Evolutionary conservation across 164 flowering plant species (phyloP), one percentile per base, ranked within the genome.

Genomic region (Umbellularia californica): DNA sequence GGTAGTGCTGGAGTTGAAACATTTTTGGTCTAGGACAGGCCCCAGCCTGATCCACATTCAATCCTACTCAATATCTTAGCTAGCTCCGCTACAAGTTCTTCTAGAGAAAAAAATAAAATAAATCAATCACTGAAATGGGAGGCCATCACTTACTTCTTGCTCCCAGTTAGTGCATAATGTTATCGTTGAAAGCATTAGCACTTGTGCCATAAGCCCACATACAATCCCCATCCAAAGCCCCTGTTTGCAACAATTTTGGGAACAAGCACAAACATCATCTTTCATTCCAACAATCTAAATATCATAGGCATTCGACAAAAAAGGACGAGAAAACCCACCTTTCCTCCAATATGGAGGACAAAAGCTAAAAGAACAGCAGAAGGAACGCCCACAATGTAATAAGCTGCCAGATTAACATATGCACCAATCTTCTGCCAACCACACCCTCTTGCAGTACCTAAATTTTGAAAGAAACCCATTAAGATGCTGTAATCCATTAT

Each of bases 211-310:
- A 28, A 90, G 84, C 2, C 86, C 97, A 68, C 90, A 87, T 66
- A 89, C 82, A 71, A 87, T 81, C 74, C 97, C 95, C 50, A 85
- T 30, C 92, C 94, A 89, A 0, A 92, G 88, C 55, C 97, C 97
- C 94, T 92, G 67, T 41, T 41, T 41, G 10, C 47, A 41, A 41
- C 47, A 41, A 41, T 41, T 41, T 41, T 17, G 19, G 22, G 6
- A 33, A 41, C 20, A 73, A 72, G 74, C 55, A 14, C 17, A 20
- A 71, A 58, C 10, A 71, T 14, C 65, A 58, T 20, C 13, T n/a
- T 11, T 27, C 1, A 52, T 20, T 22, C n/a, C 17, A 20, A 25
- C 17, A 70, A 33, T 25, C 27, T 14, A 27, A 5, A 28, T 28
- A 12, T 7, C 63, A 19, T 66, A 20, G 24, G 23, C 15, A 5